These are phyloP conservation scores for Penicillium waksmanii DNA, from an alignment of 495 filamentous ascomycete genomes.

Conservation along the genomic window DNA sequence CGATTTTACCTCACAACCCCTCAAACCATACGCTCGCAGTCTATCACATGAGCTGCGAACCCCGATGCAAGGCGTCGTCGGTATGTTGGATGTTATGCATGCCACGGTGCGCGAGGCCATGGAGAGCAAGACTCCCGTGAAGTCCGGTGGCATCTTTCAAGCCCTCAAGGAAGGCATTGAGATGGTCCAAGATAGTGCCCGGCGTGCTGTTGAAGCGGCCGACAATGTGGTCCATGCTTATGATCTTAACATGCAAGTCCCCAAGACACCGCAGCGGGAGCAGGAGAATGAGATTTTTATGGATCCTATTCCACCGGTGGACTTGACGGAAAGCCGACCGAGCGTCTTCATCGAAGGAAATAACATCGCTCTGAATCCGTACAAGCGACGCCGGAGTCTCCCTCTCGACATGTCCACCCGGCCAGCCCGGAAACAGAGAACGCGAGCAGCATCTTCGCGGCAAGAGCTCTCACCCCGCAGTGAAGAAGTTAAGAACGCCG, in stretches of 20 bases:
- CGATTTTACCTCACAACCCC: conserved; percentile 59
- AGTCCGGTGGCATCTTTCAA: conserved; percentile 59
- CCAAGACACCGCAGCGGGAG: conserved; percentile 58
- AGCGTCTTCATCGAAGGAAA: conserved; percentile 50
- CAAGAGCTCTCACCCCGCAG: conserved; percentile 54
- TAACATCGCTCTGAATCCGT: conserved; percentile 49
- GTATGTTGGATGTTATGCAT: conserved; percentile 87
- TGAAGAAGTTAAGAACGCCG: conserved; percentile 51
- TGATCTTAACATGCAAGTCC: conserved; percentile 82
- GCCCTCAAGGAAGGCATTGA: conserved; percentile 75
- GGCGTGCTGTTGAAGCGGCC: conserved; percentile 77
- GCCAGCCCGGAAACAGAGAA: conserved; percentile 43
- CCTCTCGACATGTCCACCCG: conserved; percentile 39
- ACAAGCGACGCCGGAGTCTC: conserved; percentile 54
- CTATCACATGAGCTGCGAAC: conserved; percentile 81
- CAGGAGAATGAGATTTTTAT: conserved; percentile 39
- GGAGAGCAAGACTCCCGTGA: conserved; percentile 54
- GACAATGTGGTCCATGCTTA: conserved; percentile 90
- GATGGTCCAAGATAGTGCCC: conserved; percentile 79
- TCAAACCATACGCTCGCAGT: conserved; percentile 79
- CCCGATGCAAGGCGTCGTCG: conserved; percentile 84
- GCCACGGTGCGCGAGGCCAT: conserved; percentile 74
- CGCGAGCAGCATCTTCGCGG: conserved; percentile 36
- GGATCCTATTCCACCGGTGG: conserved; percentile 21
- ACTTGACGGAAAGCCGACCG: conserved; percentile 35